phyloP scores from a whole-genome alignment of 1,139 yeast species.

The Candida tropicalis region DNA sequence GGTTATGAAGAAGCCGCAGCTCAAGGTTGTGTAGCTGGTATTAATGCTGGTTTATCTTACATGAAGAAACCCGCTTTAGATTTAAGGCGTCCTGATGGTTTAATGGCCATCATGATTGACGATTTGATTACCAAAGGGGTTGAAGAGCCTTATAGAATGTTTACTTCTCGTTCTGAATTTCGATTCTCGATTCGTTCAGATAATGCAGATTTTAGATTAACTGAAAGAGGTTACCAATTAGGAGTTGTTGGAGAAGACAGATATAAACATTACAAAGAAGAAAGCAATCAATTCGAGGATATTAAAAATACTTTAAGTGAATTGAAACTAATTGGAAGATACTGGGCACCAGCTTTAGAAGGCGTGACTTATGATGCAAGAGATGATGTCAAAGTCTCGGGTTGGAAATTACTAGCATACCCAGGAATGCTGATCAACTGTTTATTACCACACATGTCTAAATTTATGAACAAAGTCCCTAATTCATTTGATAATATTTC shows the following conservation, averaged over 20 bases:
- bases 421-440: slow-evolving; percentile 34
- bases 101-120: slow-evolving; percentile 89
- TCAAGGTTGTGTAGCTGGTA: slow-evolving; percentile 94
- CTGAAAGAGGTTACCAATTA: slow-evolving; percentile 61
- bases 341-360: slow-evolving; percentile 61
- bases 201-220: slow-evolving; percentile 86
- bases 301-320: slow-evolving; percentile 49
- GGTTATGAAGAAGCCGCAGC: slow-evolving; percentile 99
- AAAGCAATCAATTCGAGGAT: slow-evolving; percentile 46
- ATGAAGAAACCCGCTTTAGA: slow-evolving; percentile 49
- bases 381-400: slow-evolving; percentile 35
- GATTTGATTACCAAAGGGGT: slow-evolving; percentile 96
- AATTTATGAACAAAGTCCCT: slow-evolving; percentile 23
- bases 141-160: slow-evolving; percentile 97
- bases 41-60: slow-evolving; percentile 74
- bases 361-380: slow-evolving; percentile 50
- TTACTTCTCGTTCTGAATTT: slow-evolving; percentile 93
- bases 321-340: slow-evolving; percentile 52
- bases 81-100: slow-evolving; percentile 79
- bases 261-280: slow-evolving; percentile 51
- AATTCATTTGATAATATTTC: slow-evolving; percentile 37
- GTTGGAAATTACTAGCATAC: slow-evolving; percentile 49
- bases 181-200: slow-evolving; percentile 88
- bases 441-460: slow-evolving; percentile 34
- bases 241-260: slow-evolving; percentile 73